Base-by-base conservation (phyloP, 2,329 filamentous ascomycete species). In the Monosporascus sp. region DNA sequence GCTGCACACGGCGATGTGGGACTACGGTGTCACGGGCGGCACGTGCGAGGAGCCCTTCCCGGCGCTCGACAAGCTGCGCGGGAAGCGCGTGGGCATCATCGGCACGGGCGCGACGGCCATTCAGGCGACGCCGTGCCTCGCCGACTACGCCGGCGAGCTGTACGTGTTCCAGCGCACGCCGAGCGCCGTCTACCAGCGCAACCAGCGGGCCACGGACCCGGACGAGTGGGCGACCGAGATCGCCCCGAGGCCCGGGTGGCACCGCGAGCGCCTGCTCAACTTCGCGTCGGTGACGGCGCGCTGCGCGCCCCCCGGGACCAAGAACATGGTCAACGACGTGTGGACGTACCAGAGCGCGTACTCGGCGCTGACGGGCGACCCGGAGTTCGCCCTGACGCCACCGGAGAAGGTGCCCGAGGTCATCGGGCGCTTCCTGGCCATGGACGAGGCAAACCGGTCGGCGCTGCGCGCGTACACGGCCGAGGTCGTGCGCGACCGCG, bases 81-180 rank as follows among this genome's bases (percentile, higher is more conserved):
- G 69, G 11, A 75, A 76, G 63, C 62, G 65, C 2, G 75, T 81
- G 1, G 78, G 71, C 3, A 68, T 81, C 48, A 65, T 81, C 31
- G 79, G 78, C 22, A 80, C 77, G 0, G 78, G 76, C 0, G 75
- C 77, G 1, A 79, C 76, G 0, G 73, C 71, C 0, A 67, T 80
- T 3, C 74, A 78, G 54, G 70, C 68, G 1, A 61, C 79, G 0
- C 75, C 78, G 0, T 60, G 68, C 18, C 61, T 82, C 1, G 76
- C 73, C 2, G 68, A 73, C 47, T 77, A 70, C 53, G 73, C 77
- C 0, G 74, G 77, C 47, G 67, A 81, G 39, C 60, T 83, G 3
- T 79, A 74, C 56, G 78, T 83, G n/a, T 73, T 83, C 60, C 80
- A 83, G 61, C 74, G 80, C 3, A 83, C 80, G 3, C 79, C 79